Evolutionary conservation across 768 basidiomycete genomes (phyloP).

Genomic region (Russula abietina): DNA sequence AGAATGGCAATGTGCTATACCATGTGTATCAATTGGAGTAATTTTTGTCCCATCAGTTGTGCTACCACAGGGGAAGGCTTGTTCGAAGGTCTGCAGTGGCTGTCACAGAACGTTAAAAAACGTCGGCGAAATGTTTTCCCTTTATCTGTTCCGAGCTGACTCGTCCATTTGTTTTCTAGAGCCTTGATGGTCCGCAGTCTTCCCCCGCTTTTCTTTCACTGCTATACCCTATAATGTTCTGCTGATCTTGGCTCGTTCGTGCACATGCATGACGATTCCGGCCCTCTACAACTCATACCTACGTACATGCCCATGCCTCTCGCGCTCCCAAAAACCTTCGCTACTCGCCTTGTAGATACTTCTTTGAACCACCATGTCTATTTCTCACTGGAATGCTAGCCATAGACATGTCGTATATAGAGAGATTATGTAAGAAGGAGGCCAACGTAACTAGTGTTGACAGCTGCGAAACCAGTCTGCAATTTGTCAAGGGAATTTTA

Average conservation of each 20-base stretch:
- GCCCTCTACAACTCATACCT: slow-evolving; percentile 11
- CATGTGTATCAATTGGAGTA: not conserved
- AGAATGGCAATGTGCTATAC: slow-evolving; percentile 26
- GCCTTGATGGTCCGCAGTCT: slow-evolving; percentile 1
- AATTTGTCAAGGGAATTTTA: not conserved
- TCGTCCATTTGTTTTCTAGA: slow-evolving; percentile 11
- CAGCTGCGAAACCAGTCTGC: not conserved
- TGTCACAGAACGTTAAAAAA: slow-evolving; percentile 96
- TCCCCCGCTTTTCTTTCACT: slow-evolving; percentile 14
- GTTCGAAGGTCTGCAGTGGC: slow-evolving; percentile 95
- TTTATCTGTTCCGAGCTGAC: not conserved
- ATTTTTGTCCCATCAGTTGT: slow-evolving; percentile 49
- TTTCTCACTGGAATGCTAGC: not conserved
- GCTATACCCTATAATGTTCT: slow-evolving; percentile 28
- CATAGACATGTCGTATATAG: not conserved
- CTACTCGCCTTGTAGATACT: slow-evolving; percentile 8
- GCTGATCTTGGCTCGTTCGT: slow-evolving; percentile 22
- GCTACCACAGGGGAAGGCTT: slow-evolving; percentile 95
- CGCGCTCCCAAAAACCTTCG: slow-evolving; percentile 1
- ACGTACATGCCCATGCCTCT: slow-evolving; percentile 15
- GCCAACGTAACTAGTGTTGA: too few species aligned
- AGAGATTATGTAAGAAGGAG: slow-evolving; percentile 9
- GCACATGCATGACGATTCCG: slow-evolving; percentile 18
- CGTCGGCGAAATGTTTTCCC: slow-evolving; percentile 51
- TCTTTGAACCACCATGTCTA: not conserved